Conservation (phyloP, 2,329 filamentous ascomycete species). For the Fusarium dlaminii region DNA sequence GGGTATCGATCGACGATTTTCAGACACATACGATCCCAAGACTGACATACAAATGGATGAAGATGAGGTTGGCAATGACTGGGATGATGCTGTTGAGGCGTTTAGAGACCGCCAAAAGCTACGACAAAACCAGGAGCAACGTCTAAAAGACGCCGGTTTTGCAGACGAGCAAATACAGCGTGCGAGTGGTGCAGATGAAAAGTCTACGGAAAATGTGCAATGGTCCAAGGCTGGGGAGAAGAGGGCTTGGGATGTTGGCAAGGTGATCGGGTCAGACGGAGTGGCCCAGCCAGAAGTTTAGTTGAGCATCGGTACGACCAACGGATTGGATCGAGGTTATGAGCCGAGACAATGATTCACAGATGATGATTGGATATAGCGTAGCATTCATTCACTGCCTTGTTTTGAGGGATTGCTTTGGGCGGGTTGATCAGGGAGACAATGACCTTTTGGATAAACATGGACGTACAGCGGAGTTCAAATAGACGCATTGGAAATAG, state of each 20-base stretch:
- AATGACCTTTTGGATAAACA: neutral
- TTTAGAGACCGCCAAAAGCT: constrained; percentile 82
- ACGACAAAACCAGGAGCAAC: constrained; percentile 77
- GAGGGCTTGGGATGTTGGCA: constrained; percentile 69
- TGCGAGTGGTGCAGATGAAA: constrained; percentile 67
- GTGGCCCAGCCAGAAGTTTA: constrained; percentile 16
- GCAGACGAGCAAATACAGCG: constrained; percentile 74
- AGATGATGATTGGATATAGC: constrained; percentile 26
- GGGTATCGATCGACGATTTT: constrained; percentile 84
- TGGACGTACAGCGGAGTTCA: neutral
- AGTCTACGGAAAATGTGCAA: constrained; percentile 71
- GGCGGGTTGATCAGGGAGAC: neutral
- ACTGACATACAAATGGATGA: constrained; percentile 64
- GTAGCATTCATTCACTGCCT: neutral
- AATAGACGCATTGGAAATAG: constrained; percentile 6
- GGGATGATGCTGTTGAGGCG: constrained; percentile 83
- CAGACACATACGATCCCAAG: constrained; percentile 67
- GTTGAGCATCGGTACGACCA: neutral
- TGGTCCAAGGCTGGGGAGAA: constrained; percentile 77
- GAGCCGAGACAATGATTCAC: constrained; percentile 6
- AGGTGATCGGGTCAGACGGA: constrained; percentile 45
- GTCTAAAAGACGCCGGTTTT: constrained; percentile 81
- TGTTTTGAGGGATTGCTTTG: constrained; percentile 10
- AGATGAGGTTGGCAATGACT: constrained; percentile 67
- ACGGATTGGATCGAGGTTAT: constrained; percentile 10